A percentile compares a stretch with the other conserved stretches of the same genome.
Evolutionary conservation across 345 rosid species (phyloP).

Genomic region (Atalantia buxifolia): DNA sequence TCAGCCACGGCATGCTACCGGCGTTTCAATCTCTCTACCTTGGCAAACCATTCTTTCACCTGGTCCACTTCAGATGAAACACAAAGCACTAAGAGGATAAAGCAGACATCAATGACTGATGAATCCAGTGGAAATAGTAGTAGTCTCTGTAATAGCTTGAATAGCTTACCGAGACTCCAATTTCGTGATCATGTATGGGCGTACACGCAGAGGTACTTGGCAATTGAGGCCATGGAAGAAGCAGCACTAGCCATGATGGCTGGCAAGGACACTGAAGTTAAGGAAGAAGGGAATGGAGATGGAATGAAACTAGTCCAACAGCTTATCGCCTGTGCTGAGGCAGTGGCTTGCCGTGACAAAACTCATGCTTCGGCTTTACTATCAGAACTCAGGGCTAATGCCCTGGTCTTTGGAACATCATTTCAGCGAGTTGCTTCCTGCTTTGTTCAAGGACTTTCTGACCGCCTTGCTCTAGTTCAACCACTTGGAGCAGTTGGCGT

Average conservation of each 20-base stretch:
- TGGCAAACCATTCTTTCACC: background rate
- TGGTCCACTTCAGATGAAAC: slow-evolving; percentile 13
- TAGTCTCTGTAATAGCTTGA: slow-evolving; percentile 12
- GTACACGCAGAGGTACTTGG: slow-evolving; percentile 38
- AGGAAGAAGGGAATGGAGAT: slow-evolving; percentile 25
- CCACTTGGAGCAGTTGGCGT: slow-evolving; percentile 32
- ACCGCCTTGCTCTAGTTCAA: slow-evolving; percentile 42
- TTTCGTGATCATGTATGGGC: slow-evolving; percentile 50
- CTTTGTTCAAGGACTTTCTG: slow-evolving; percentile 44
- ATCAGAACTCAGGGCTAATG: slow-evolving; percentile 36
- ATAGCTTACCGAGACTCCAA: slow-evolving; percentile 22
- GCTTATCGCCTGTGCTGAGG: slow-evolving; percentile 52
- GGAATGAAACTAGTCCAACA: slow-evolving; percentile 49
- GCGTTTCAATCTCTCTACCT: background rate
- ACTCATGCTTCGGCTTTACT: slow-evolving; percentile 38
- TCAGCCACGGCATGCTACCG: background rate
- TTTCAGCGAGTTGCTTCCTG: slow-evolving; percentile 53
- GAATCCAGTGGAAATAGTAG: slow-evolving; percentile 5
- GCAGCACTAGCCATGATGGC: slow-evolving; percentile 24
- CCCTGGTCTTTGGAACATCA: slow-evolving; percentile 41
- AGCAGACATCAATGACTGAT: slow-evolving; percentile 2
- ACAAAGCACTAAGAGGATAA: slow-evolving; percentile 25
- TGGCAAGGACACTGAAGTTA: slow-evolving; percentile 11
- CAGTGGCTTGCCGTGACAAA: slow-evolving; percentile 58
- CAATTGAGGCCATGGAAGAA: slow-evolving; percentile 46